Conservation (phyloP, 2,329 filamentous ascomycete genomes). For the Ophiosphaerella herpotricha region DNA sequence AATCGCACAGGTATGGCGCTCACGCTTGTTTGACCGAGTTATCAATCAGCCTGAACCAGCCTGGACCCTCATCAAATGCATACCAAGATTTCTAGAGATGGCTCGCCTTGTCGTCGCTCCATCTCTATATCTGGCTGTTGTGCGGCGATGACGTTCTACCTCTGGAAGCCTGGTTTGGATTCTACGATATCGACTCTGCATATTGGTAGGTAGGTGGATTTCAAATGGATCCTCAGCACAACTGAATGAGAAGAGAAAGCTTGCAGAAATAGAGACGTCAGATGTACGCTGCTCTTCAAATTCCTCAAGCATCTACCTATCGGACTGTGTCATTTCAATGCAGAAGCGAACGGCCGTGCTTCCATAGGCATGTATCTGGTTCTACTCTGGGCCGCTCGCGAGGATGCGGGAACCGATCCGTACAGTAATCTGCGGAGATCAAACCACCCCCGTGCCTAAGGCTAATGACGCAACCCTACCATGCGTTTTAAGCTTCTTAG, state of each 20-base stretch:
- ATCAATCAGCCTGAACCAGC: too few relatives aligned
- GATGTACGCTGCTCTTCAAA: slow-evolving; percentile 8
- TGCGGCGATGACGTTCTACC: too few relatives aligned
- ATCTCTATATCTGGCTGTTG: too few relatives aligned
- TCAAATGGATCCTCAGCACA: background rate
- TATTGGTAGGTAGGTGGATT: background rate
- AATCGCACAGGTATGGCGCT: too few relatives aligned
- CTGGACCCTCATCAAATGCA: too few relatives aligned
- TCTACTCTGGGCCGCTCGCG: slow-evolving; percentile 29
- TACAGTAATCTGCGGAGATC: slow-evolving; percentile 36
- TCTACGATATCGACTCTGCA: background rate
- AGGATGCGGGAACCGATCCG: slow-evolving; percentile 41
- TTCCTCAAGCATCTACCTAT: slow-evolving; percentile 15
- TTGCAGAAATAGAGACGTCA: slow-evolving; percentile 6
- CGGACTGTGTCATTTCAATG: slow-evolving; percentile 18
- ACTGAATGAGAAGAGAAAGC: background rate
- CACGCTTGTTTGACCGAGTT: too few relatives aligned
- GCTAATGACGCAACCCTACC: slow-evolving; percentile 33
- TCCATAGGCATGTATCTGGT: slow-evolving; percentile 20
- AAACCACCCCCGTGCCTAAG: slow-evolving; percentile 20
- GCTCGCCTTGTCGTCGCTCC: too few relatives aligned
- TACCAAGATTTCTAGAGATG: too few relatives aligned
- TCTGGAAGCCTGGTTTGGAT: too few relatives aligned
- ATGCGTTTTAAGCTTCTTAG: slow-evolving; percentile 15
- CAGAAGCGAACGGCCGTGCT: slow-evolving; percentile 23